Conservation (phyloP, 208 protist species). For the Trypanosoma melophagium region DNA sequence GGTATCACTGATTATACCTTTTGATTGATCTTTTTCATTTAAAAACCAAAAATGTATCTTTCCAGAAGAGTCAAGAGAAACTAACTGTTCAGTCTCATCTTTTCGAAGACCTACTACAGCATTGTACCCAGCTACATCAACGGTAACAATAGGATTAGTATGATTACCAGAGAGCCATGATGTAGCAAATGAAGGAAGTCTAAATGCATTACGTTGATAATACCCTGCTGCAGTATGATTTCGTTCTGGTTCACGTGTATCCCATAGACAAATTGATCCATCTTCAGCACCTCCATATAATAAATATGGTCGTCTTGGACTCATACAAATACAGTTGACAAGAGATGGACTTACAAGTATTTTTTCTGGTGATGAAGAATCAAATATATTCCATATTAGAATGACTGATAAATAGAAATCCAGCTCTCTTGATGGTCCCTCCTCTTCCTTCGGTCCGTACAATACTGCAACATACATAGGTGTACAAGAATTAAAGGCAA, state of each 20-base stretch:
- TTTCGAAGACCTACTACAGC: slow-evolving; percentile 36
- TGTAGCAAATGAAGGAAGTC: slow-evolving; percentile 74
- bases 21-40: slow-evolving; percentile 48
- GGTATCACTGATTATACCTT: slow-evolving; percentile 38
- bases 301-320: slow-evolving; percentile 56
- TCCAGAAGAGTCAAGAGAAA: slow-evolving; percentile 61
- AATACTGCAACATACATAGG: slow-evolving; percentile 49
- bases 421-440: slow-evolving; percentile 39
- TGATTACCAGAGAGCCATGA: slow-evolving; percentile 76
- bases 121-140: slow-evolving; percentile 74
- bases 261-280: slow-evolving; percentile 75
- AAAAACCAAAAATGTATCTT: slow-evolving; percentile 67
- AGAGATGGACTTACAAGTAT: slow-evolving; percentile 52
- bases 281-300: slow-evolving; percentile 73
- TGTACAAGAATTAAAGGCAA: slow-evolving; percentile 45
- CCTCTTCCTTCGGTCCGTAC: slow-evolving; percentile 34
- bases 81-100: slow-evolving; percentile 69
- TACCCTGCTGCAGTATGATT: slow-evolving; percentile 60
- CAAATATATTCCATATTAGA: slow-evolving; percentile 75
- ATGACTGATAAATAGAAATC: slow-evolving; percentile 69
- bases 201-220: slow-evolving; percentile 41
- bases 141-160: slow-evolving; percentile 42
- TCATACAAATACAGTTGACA: slow-evolving; percentile 61
- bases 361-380: slow-evolving; percentile 56
- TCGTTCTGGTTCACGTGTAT: slow-evolving; percentile 70